Conservation (phyloP, 257 asterid species). For the Eustoma russellianum region DNA sequence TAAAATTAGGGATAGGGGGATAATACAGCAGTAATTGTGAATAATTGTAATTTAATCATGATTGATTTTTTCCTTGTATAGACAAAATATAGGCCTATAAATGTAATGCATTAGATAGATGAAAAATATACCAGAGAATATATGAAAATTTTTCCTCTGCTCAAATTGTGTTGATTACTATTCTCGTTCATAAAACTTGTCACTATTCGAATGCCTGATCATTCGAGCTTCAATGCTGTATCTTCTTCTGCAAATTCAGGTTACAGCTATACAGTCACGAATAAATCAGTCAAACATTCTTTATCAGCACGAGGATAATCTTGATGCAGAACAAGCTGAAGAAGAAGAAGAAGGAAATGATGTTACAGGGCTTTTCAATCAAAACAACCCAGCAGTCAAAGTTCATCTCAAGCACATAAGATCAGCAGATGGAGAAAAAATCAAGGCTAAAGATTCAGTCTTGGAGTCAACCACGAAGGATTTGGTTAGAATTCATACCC, state of each 20-base stretch:
- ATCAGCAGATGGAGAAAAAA: constrained; percentile 17
- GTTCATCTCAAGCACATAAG: constrained; percentile 49
- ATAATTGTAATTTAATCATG: too few relatives aligned
- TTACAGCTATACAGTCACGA: constrained; percentile 16
- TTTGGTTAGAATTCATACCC: constrained; percentile 53
- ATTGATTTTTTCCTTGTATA: too few relatives aligned
- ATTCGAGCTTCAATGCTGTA: constrained; percentile 27
- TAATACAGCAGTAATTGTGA: too few relatives aligned
- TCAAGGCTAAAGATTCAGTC: constrained; percentile 30
- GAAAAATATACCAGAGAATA: too few relatives aligned
- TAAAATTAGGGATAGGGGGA: too few relatives aligned
- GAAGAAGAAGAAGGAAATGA: constrained; percentile 10
- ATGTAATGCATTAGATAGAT: too few relatives aligned
- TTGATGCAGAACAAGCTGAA: constrained; percentile 5
- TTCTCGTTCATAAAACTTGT: too few relatives aligned
- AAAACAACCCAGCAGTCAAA: constrained; percentile 35
- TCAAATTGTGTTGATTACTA: too few relatives aligned
- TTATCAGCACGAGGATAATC: constrained; percentile 7
- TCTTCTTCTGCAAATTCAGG: constrained; percentile 28
- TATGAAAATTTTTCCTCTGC: too few relatives aligned
- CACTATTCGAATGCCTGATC: constrained; percentile 38
- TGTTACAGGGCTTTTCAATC: background rate
- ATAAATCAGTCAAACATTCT: background rate
- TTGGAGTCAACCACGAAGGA: constrained; percentile 56
- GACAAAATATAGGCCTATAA: too few relatives aligned